A percentile compares a stretch with the other conserved stretches of the same genome.
phyloP scores from a whole-genome alignment of 495 filamentous ascomycete genomes.

The Penicillium pancosmium region DNA sequence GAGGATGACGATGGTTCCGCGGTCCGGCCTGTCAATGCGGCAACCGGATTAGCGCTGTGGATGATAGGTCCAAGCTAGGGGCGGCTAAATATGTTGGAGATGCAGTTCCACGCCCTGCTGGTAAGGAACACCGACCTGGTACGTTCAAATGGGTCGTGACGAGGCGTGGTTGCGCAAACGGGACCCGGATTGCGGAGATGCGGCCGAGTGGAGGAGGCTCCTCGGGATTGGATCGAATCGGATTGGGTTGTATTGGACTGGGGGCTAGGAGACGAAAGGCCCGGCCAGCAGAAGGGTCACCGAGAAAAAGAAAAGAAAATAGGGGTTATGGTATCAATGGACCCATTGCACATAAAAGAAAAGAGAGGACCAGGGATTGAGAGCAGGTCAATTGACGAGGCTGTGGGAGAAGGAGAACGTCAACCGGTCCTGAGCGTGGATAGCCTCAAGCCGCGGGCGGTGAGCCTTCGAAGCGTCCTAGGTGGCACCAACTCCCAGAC shows the following conservation, averaged over 20 bases:
- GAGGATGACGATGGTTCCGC: conserved; percentile 27
- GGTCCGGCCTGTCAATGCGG: conserved; percentile 23
- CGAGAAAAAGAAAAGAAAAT: background rate
- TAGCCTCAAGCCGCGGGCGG: conserved; percentile 4
- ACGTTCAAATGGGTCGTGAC: background rate
- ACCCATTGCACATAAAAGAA: conserved; percentile 21
- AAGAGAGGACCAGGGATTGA: background rate
- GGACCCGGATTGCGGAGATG: conserved; percentile 16
- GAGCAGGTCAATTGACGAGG: conserved; percentile 19
- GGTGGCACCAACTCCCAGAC: too few species aligned
- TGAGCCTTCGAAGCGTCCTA: conserved; percentile 3
- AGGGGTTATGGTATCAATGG: conserved; percentile 9
- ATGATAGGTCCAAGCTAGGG: conserved; percentile 9
- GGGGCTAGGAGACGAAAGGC: conserved; percentile 17
- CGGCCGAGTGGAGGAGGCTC: conserved; percentile 12
- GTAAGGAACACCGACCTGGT: background rate
- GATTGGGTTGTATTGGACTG: background rate
- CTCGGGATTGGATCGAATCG: background rate
- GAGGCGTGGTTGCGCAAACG: conserved; percentile 15
- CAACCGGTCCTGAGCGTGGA: background rate
- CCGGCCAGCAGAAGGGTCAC: conserved; percentile 18
- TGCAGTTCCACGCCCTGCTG: background rate
- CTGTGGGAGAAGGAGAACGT: background rate
- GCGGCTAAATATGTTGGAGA: background rate
- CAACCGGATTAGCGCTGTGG: conserved; percentile 21